Evolutionary conservation across 306 rosid genomes (phyloP).

Genomic region (Ziziphus jujuba): DNA sequence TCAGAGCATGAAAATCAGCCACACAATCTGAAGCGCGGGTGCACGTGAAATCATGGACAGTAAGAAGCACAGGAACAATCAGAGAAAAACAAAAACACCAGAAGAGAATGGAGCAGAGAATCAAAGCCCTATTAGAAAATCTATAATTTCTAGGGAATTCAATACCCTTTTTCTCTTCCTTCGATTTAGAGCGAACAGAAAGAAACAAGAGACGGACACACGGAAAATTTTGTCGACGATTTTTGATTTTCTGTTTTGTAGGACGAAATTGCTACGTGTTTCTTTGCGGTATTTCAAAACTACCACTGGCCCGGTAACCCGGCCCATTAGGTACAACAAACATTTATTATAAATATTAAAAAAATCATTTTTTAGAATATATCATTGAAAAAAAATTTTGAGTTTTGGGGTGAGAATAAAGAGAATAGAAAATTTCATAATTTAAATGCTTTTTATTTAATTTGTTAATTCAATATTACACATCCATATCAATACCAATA

Average conservation of each 20-base stretch:
- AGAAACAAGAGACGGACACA: background rate
- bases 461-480: no score
- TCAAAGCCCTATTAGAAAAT: constrained; percentile 24
- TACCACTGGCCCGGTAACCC: background rate
- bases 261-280: constrained; percentile 7
- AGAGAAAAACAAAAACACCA: background rate
- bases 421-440: no score
- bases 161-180: constrained; percentile 5
- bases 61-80: constrained; percentile 16
- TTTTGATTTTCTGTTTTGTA: background rate
- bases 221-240: background rate
- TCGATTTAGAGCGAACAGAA: constrained; percentile 4
- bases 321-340: constrained; percentile 8
- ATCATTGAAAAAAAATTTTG: no score
- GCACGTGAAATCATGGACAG: background rate
- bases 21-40: background rate
- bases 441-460: no score
- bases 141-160: background rate
- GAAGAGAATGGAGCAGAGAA: constrained; percentile 10
- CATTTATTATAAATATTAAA: no score
- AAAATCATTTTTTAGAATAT: background rate
- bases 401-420: no score
- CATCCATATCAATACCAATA: no score
- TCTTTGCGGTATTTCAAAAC: constrained; percentile 15
- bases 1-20: constrained; percentile 40